Evolutionary conservation across 345 rosid species (phyloP), one percentile per base, ranked within the genome.

Genomic region (Syzygium aromaticum): DNA sequence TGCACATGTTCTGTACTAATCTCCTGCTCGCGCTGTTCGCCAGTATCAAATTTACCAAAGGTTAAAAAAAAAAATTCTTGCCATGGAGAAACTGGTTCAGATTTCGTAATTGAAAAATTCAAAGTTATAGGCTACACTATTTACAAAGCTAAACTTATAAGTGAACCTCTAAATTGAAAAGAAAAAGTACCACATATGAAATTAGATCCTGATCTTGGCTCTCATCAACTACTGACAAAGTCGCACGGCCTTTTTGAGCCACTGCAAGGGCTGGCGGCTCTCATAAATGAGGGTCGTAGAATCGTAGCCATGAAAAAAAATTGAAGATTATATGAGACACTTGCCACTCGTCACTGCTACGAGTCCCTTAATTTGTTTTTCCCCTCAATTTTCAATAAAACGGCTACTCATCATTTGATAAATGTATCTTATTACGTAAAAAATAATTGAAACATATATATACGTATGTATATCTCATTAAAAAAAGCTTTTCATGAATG

Each of bases 171-270:
- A 6, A 14, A 52, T 15, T 51, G 12, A 51, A 11, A 11, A 15
- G 17, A 52, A 52, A 14, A 22, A 9, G 23, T 9, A 2, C 6
- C 7, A 9, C 2, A 0, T 8, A 4, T 67, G 6, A 11, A 19
- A 64, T 30, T 30, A 64, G 22, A 15, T 15, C 38, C 30, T 43
- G 8, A 8, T 8, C 6, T 15, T 0, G 40, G 2, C 4, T 64
- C 22, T 64, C 11, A 0, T 0, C 11, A 17, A 64, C 0, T 1
- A 2, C 2, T 3, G 0, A 64, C 22, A 4, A 56, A 56, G n/a
- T 23, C 5, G n/a, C 27, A 3, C 12, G 2, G 17, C 78, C 78
- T 19, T 30, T 67, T 2, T 17, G 46, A 73, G 40, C 80, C 80
- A 2, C 0, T 19, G 0, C 6, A 38, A 3, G 80, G 1, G 25